These are phyloP conservation scores for Pseudodiploospora longispora DNA, from an alignment of 2,329 filamentous ascomycete genomes.

Conservation along the genomic window DNA sequence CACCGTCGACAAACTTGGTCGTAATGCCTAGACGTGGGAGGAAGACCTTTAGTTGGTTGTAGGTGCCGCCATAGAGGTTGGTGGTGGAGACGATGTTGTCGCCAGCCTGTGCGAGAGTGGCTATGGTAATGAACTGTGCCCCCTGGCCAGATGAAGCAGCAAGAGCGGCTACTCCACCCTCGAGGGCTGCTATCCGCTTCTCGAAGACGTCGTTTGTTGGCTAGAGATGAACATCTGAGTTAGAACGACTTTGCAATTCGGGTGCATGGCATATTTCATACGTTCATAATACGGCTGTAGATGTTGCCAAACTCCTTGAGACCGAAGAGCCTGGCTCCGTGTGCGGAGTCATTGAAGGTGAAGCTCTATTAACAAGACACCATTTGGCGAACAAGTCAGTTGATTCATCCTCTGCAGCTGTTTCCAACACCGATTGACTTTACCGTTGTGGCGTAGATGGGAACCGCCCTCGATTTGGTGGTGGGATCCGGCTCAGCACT, in stretches of 20 bases:
- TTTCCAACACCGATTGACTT: background rate
- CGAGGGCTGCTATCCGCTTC: conserved; percentile 89
- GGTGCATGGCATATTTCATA: conserved; percentile 30
- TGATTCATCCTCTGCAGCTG: background rate
- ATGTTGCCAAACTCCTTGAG: conserved; percentile 98
- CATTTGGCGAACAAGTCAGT: background rate
- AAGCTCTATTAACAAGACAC: conserved; percentile 52
- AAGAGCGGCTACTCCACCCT: conserved; percentile 82
- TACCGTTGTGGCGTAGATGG: conserved; percentile 88
- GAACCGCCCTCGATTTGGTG: conserved; percentile 84
- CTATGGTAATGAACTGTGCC: conserved; percentile 85
- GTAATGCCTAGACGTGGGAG: conserved; percentile 78
- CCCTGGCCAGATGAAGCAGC: conserved; percentile 81
- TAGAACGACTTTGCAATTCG: background rate
- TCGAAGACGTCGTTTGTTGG: conserved; percentile 95
- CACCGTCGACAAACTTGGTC: conserved; percentile 81
- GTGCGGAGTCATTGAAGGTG: conserved; percentile 91
- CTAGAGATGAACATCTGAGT: conserved; percentile 30
- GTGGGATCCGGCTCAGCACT: conserved; percentile 73
- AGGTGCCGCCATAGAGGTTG: conserved; percentile 90
- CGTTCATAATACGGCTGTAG: conserved; percentile 95
- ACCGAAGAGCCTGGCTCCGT: conserved; percentile 88
- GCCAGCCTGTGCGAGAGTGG: conserved; percentile 73
- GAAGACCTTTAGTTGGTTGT: conserved; percentile 94
- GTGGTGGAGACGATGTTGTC: conserved; percentile 91